phyloP scores from a whole-genome alignment of 1,139 yeast genomes.

The Yamadazyma dushanensis region DNA sequence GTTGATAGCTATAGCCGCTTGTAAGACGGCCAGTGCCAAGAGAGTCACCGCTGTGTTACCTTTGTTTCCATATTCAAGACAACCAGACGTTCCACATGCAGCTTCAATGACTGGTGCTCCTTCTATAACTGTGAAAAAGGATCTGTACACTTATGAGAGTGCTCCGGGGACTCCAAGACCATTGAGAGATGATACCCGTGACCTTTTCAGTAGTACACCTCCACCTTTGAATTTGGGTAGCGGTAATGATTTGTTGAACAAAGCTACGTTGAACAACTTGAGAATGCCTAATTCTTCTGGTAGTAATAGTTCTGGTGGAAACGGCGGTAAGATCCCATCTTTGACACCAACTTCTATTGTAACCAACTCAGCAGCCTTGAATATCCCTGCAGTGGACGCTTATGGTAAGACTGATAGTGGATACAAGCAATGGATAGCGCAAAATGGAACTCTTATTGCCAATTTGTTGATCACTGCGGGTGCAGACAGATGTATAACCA shows the following conservation, averaged over 20 bases:
- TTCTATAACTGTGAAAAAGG: slow-evolving; percentile 39
- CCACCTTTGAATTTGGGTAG: slow-evolving; percentile 16
- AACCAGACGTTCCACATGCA: slow-evolving; percentile 91
- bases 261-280: slow-evolving; percentile 17
- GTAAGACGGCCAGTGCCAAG: slow-evolving; percentile 92
- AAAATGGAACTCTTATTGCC: slow-evolving; percentile 91
- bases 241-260: slow-evolving; percentile 15
- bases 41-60: slow-evolving; percentile 95
- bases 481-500: slow-evolving; percentile 93
- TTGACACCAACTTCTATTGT: slow-evolving; percentile 29
- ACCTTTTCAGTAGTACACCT: slow-evolving; percentile 15
- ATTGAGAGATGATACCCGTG: slow-evolving; percentile 21
- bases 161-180: slow-evolving; percentile 63
- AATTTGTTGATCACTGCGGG: slow-evolving; percentile 89
- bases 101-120: slow-evolving; percentile 60
- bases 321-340: slow-evolving; percentile 12
- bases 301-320: slow-evolving; percentile 3
- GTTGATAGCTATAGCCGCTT: slow-evolving; percentile 85
- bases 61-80: slow-evolving; percentile 92
- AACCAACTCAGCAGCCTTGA: slow-evolving; percentile 32
- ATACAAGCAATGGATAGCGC: slow-evolving; percentile 94
- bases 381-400: slow-evolving; percentile 35
- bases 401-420: slow-evolving; percentile 56
- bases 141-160: slow-evolving; percentile 57
- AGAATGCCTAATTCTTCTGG: slow-evolving; percentile 12